Evolutionary conservation across 2,329 filamentous ascomycete species (phyloP).

Genomic region (Bipolaris zeicola): DNA sequence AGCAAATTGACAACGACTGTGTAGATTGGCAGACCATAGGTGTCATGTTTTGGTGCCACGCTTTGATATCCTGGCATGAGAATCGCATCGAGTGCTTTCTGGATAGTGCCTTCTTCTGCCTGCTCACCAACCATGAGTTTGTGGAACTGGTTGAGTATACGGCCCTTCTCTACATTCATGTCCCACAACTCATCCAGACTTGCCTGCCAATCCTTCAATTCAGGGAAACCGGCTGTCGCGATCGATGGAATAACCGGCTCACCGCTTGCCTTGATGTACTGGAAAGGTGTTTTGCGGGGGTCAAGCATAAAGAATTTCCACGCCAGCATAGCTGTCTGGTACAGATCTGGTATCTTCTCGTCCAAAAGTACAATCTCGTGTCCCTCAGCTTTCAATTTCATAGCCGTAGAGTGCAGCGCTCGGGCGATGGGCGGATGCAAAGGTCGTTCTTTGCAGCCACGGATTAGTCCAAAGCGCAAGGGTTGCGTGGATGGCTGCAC

Average conservation of each 20-base stretch:
- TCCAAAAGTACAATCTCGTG: conserved; percentile 50
- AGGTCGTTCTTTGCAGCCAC: conserved; percentile 55
- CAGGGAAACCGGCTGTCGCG: conserved; percentile 36
- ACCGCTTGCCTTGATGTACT: conserved; percentile 46
- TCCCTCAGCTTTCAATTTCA: conserved; percentile 50
- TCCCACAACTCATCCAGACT: conserved; percentile 51
- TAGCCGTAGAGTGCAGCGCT: conserved; percentile 51
- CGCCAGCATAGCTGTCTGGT: conserved; percentile 43
- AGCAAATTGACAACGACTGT: conserved; percentile 60
- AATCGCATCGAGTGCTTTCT: conserved; percentile 57
- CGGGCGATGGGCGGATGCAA: conserved; percentile 59
- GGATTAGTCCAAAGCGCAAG: conserved; percentile 57
- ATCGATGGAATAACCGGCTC: conserved; percentile 55
- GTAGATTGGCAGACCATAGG: conserved; percentile 54
- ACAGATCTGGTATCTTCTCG: conserved; percentile 37
- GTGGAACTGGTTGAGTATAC: conserved; percentile 51
- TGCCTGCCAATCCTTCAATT: conserved; percentile 39
- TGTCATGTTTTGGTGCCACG: conserved; percentile 60
- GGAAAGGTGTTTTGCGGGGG: conserved; percentile 39
- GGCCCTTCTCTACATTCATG: conserved; percentile 48
- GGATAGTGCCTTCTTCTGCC: conserved; percentile 15
- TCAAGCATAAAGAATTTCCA: conserved; percentile 54
- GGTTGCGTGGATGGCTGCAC: conserved; percentile 24
- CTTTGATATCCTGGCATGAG: conserved; percentile 57
- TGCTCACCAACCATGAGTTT: conserved; percentile 39